Conservation (phyloP, 1,139 yeast species). For the Geotrichum reessii region DNA sequence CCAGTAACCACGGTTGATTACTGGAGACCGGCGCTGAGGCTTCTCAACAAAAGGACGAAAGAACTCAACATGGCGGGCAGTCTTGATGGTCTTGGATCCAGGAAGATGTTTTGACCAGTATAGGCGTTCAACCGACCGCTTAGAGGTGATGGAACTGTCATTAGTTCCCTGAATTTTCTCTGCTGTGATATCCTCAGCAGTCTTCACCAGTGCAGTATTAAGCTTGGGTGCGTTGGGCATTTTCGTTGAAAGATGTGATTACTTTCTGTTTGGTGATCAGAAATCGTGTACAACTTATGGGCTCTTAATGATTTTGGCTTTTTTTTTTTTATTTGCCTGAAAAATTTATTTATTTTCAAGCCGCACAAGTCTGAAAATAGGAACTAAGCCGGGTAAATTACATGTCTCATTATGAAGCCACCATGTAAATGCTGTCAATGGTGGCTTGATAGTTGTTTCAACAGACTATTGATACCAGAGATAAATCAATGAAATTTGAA, state of each 20-base stretch:
- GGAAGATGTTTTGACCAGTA: slow-evolving; percentile 44
- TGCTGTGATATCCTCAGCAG: slow-evolving; percentile 28
- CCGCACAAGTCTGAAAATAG: neutral
- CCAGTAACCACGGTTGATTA: slow-evolving; percentile 82
- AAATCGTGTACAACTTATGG: too few species aligned
- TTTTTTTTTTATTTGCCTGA: neutral
- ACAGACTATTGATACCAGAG: too few species aligned
- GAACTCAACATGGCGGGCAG: slow-evolving; percentile 40
- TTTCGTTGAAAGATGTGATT: neutral
- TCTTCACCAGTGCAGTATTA: neutral
- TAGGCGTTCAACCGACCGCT: slow-evolving; percentile 68
- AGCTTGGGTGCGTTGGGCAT: slow-evolving; percentile 2
- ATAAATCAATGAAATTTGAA: too few species aligned
- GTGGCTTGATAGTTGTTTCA: neutral
- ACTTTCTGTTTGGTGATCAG: neutral
- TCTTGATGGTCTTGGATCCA: slow-evolving; percentile 33
- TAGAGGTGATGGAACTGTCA: slow-evolving; percentile 76
- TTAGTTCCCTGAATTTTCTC: slow-evolving; percentile 72
- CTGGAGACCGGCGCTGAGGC: slow-evolving; percentile 68
- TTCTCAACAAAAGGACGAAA: slow-evolving; percentile 65
- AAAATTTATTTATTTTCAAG: neutral
- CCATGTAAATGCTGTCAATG: too few species aligned
- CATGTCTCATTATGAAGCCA: too few species aligned
- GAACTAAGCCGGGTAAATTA: neutral
- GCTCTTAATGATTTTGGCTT: neutral